Base-by-base conservation (phyloP, 805 yeast species). In the Saccharomycopsis fermentans region DNA sequence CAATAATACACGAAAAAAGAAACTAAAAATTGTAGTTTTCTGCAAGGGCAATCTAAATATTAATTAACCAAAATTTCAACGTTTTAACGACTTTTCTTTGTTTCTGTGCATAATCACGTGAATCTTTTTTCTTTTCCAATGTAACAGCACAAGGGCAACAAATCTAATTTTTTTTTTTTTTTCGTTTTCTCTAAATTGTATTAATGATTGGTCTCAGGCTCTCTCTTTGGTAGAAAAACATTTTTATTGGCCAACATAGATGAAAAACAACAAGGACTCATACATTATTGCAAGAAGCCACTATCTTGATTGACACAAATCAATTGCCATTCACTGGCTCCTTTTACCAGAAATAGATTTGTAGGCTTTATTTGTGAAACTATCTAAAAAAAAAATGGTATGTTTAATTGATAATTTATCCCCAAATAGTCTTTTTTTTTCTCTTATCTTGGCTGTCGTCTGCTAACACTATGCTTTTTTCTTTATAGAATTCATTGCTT, bases 401-500 rank as follows among this genome's bases (percentile, higher is more conserved):
- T 9, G 35, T 32, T 32, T 6, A 9, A 9, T 6, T 32, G 8
- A 32, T 11, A 32, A 9, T 32, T 32, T 6, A 32, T 5, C 35
- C 35, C 3, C 35, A 32, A 26, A n/a, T n/a, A 17, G 16, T 39
- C 26, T 5, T 21, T 21, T 43, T 21, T 43, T 21, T 21, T 21
- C 24, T 21, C 16, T 43, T 43, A 9, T 43, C 1, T 43, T 24
- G 29, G 24, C 14, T 21, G 1, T 12, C 24, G 21, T 24, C n/a
- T 43, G 26, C 50, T 43, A 43, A 43, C 29, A 36, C 6, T 52
- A 50, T 3, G 3, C 14, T 35, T 39, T 50, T 40, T 3, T 3
- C 14, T 35, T 39, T 50, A 37, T 55, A 78, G 98, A 91, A 90
- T 72, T 84, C 96, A 29, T 76, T 91, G 56, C 90, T 86, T 73